A percentile compares a stretch with the other conserved stretches of the same genome.
phyloP scores from a whole-genome alignment of 2,329 filamentous ascomycete species.

The Fusarium mexicanum region DNA sequence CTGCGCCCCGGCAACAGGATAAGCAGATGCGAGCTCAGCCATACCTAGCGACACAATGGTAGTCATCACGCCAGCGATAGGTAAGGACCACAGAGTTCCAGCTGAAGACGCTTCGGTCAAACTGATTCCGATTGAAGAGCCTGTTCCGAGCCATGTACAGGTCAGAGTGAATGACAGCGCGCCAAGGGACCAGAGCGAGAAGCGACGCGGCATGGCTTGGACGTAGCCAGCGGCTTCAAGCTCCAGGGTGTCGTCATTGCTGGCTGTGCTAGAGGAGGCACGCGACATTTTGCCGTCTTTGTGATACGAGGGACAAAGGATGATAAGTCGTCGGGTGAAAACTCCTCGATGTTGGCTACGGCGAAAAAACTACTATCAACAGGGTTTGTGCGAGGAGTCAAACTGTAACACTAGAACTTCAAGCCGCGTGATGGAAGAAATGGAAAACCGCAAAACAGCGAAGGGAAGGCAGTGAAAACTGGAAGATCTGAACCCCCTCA shows the following conservation, averaged over 20 bases:
- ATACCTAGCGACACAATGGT: constrained; percentile 41
- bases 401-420: accelerated
- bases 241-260: constrained; percentile 41
- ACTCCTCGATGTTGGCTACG: accelerated
- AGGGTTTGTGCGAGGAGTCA: background rate
- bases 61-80: constrained; percentile 42
- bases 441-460: accelerated
- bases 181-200: constrained; percentile 41
- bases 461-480: background rate
- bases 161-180: constrained; percentile 46
- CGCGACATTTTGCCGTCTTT: background rate
- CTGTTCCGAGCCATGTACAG: constrained; percentile 46
- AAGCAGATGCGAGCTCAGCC: constrained; percentile 41
- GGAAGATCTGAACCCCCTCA: background rate
- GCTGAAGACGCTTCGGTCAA: constrained; percentile 40
- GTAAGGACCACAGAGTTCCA: constrained; percentile 44
- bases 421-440: too few relatives aligned
- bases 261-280: background rate
- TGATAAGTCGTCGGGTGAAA: too few relatives aligned
- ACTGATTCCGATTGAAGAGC: constrained; percentile 43
- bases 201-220: constrained; percentile 46
- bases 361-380: accelerated
- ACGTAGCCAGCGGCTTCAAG: constrained; percentile 45
- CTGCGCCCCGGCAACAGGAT: constrained; percentile 42
- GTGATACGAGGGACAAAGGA: background rate